Evolutionary conservation across 257 asterid genomes (phyloP), one percentile per base, ranked within the genome.

Genomic region (Solanum chaucha): DNA sequence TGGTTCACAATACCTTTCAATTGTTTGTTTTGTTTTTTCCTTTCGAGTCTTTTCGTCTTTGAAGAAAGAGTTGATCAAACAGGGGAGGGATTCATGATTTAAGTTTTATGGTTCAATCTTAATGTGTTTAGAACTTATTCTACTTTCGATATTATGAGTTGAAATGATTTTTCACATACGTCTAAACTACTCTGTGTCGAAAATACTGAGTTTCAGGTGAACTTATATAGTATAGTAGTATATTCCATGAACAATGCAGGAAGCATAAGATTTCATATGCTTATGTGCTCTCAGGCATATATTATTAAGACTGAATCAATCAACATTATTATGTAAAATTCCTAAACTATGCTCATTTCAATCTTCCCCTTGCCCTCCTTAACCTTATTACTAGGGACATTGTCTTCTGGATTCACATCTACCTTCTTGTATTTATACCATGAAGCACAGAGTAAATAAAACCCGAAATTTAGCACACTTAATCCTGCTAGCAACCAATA

Each of bases 341-440:
- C 55, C 81, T 88, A 40, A 36, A n/a, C 82, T 83, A 85, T 34
- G 85, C 88, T 85, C 85, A 81, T 83, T 48, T 88, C 91, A 64
- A 40, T 40, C 12, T 40, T 40, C 44, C 44, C 44, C 12, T 40
- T 40, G 1, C 44, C 44, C 12, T 40, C 44, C 44, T 40, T 40
- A 40, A 40, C 44, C 44, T 40, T 40, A 40, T 40, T 40, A 40
- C 12, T 8, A 40, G 44, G 44, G 44, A 40, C 44, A 40, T 8
- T 9, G 44, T 86, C 90, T 19, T 61, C 88, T 71, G 87, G 86
- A 88, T 89, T 86, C 85, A 85, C 87, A 20, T 90, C 90, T 41
- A 93, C 88, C 87, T 89, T 92, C 91, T 94, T 93, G 87, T 91
- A 90, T 91, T 90, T 94, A 10, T 94, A 95, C 97, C 98, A 93